Base-by-base conservation (phyloP, 2,329 filamentous ascomycete genomes). In the Ceratocystis diversiconidia region DNA sequence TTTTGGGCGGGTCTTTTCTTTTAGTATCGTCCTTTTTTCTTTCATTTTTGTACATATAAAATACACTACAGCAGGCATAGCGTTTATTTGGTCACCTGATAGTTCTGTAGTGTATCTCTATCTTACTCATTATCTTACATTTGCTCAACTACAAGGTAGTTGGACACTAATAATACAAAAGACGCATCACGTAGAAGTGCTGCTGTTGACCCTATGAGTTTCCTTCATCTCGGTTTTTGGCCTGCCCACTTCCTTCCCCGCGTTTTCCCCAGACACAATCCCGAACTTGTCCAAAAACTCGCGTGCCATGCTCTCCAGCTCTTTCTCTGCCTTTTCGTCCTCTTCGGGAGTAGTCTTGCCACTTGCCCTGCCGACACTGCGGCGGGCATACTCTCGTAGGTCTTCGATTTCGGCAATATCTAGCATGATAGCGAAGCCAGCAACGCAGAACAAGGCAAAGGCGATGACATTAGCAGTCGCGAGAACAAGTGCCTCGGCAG, bases 401-500 rank as follows among this genome's bases (percentile, higher is more conserved):
- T 92, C 88, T 3, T 84, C 82, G 50, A 90, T 64, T 59, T 79
- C 80, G 72, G 85, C 85, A 44, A 97, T 82, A 73, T 96, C 88
- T 68, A 94, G 83, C 0, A 84, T 85, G 80, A 87, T 95, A 68
- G 89, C 79, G 10, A 86, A 74, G 0, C 87, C 90, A 2, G 92
- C 94, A 0, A 83, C 80, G 7, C 82, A 76, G 80, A 95, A 84
- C 73, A 96, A 84, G 0, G 81, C 86, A 62, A 94, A 82, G 70
- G 86, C 88, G 41, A 85, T 72, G 12, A 94, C 89, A 71, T 96
- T 96, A 70, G 96, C 80, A 0, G 92, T 96, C 0, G 92, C 94
- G 44, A 96, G 78, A 61, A 86, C 88, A 25, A 99, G 78, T 0
- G 92, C 92, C 75, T 95, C 88, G 43, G 88, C 76, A 0, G 92